These are phyloP conservation scores for Mycena olivaceomarginata DNA, from an alignment of 768 basidiomycete species.

Conservation along the genomic window DNA sequence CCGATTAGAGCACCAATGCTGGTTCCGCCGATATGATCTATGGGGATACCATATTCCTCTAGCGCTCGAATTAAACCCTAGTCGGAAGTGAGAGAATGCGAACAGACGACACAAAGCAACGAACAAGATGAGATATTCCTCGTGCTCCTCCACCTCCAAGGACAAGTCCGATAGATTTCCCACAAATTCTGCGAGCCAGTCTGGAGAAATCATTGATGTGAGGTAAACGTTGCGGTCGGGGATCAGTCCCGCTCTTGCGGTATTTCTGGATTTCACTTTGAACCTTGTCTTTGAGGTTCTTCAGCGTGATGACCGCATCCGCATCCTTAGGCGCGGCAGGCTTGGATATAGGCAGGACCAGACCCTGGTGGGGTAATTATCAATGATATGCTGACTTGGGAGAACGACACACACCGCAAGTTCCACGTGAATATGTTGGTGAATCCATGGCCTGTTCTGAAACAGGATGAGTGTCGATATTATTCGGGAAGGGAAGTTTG, in stretches of 20 bases:
- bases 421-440: constrained; percentile 97
- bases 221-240: constrained; percentile 84
- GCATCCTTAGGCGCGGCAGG: constrained; percentile 82
- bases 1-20: constrained; percentile 96
- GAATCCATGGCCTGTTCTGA: constrained; percentile 96
- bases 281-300: constrained; percentile 94
- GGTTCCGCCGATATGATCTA: constrained; percentile 94
- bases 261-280: constrained; percentile 94
- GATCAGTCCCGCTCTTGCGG: constrained; percentile 76
- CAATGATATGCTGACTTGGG: constrained; percentile 30
- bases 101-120: constrained; percentile 32
- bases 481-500: neutral
- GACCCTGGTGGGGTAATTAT: constrained; percentile 69
- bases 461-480: constrained; percentile 24
- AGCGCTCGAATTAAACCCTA: constrained; percentile 95
- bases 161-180: constrained; percentile 94
- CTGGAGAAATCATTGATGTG: constrained; percentile 95
- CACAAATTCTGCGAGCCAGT: constrained; percentile 93
- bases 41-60: constrained; percentile 94
- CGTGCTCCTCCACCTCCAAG: constrained; percentile 98
- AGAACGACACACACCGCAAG: constrained; percentile 72
- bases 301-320: constrained; percentile 91
- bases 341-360: constrained; percentile 81
- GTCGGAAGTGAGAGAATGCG: constrained; percentile 28
- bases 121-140: constrained; percentile 70